These are phyloP conservation scores for Linum usitatissimum DNA, from an alignment of 345 rosid genomes.

Conservation along the genomic window DNA sequence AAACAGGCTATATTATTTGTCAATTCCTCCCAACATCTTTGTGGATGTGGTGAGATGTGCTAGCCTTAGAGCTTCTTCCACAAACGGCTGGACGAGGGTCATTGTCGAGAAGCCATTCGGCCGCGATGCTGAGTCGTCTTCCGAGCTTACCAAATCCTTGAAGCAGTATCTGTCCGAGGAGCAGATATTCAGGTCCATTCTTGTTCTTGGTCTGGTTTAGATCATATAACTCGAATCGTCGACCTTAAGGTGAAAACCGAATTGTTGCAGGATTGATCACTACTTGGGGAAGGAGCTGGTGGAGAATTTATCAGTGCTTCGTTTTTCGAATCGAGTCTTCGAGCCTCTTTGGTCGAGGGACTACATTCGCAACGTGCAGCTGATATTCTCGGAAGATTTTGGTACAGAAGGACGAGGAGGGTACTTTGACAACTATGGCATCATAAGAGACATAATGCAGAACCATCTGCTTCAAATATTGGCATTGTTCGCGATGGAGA, in stretches of 20 bases:
- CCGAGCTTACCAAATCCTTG: constrained; percentile 65
- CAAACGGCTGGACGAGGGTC: constrained; percentile 77
- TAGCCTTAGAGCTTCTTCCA: constrained; percentile 61
- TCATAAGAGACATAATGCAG: constrained; percentile 89
- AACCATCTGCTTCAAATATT: constrained; percentile 89
- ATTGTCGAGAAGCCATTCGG: constrained; percentile 94
- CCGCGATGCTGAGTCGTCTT: constrained; percentile 69
- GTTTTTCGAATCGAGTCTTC: constrained; percentile 87
- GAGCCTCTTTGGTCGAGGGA: constrained; percentile 86
- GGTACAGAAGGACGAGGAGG: constrained; percentile 96
- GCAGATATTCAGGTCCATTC: constrained; percentile 70
- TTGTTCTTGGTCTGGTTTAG: background rate
- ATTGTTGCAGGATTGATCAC: constrained; percentile 62
- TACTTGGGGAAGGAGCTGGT: constrained; percentile 92
- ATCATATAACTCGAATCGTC: background rate
- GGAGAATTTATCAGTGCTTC: constrained; percentile 88
- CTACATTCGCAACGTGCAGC: constrained; percentile 78
- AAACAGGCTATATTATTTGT: constrained; percentile 72
- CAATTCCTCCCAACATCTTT: constrained; percentile 80
- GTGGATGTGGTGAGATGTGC: constrained; percentile 77
- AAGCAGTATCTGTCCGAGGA: constrained; percentile 70
- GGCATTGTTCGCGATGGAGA: constrained; percentile 93
- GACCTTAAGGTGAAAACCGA: background rate
- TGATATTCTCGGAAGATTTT: constrained; percentile 89
- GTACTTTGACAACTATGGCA: constrained; percentile 89